Base-by-base conservation (phyloP, 73 alveolate genomes). In the Breviolum minutum region DNA sequence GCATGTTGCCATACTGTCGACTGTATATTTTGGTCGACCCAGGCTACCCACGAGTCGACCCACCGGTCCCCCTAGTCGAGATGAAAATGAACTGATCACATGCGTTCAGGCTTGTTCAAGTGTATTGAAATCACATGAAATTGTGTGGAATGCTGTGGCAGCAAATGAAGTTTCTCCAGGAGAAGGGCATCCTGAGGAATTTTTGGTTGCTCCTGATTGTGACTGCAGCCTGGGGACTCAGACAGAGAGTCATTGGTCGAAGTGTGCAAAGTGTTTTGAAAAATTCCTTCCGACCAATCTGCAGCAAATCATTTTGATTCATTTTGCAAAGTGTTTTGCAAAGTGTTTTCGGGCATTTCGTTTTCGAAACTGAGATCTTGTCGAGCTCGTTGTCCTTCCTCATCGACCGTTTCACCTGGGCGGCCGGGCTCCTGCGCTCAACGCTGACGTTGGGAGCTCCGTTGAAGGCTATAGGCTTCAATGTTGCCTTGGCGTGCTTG, bases 401-500 rank as follows among this genome's bases (percentile, higher is more conserved):
- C 97, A 90, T 70, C 97, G 97, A 90, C 77, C 97, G 97, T 68
- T 90, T 90, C 97, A 90, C 97, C 97, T 90, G 40, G 62, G 97
- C 88, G 20, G 87, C 87, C 40, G 97, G 97, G 16, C 76, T 90
- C 20, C 63, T 90, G 61, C 97, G 97, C 60, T 73, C 82, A 29
- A 40, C 83, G 74, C 76, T 90, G 79, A 90, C 97, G 26, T 76
- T 90, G 63, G 97, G 97, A 17, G 97, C 97, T 17, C 97, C 97
- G 97, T 63, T 86, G 94, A 62, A 86, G 30, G 97, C 97, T 76
- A 17, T 90, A 24, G 97, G 97, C 79, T 90, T 90, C 97, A 90
- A 90, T 74, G 87, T 90, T 73, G 97, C 62, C 74, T 10, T 90
- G 97, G 97, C 97, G 63, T 90, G 97, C 48, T 40, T 90, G 71